Percentiles rank a stretch among this genome's conserved stretches.
These are phyloP conservation scores for Talaromyces amestolkiae DNA, from an alignment of 2,329 filamentous ascomycete species.

Conservation along the genomic window DNA sequence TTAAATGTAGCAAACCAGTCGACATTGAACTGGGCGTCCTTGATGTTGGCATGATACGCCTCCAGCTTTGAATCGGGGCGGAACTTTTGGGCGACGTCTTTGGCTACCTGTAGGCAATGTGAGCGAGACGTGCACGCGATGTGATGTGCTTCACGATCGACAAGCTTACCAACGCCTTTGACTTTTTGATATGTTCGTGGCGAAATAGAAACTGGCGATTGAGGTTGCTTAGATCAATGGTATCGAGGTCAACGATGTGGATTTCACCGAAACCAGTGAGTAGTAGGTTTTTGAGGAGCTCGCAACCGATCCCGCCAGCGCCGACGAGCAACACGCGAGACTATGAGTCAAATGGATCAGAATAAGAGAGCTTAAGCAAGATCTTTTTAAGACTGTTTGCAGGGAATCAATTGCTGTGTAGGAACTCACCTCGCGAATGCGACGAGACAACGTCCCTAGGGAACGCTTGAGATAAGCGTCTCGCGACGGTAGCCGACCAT, in stretches of 20 bases:
- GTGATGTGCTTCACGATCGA: background rate
- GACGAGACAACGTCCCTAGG: slow-evolving; percentile 40
- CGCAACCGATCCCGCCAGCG: slow-evolving; percentile 94
- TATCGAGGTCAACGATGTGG: slow-evolving; percentile 94
- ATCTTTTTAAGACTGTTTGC: background rate
- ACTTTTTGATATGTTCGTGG: slow-evolving; percentile 95
- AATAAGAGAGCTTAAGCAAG: background rate
- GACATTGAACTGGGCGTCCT: slow-evolving; percentile 79
- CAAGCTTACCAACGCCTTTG: slow-evolving; percentile 76
- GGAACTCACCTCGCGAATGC: slow-evolving; percentile 41
- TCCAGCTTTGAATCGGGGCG: slow-evolving; percentile 84
- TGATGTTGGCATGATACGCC: slow-evolving; percentile 93
- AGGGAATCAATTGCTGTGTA: background rate
- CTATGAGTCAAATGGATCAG: slow-evolving; percentile 46
- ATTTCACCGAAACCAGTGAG: slow-evolving; percentile 89
- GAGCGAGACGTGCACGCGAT: slow-evolving; percentile 7
- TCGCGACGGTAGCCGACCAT: slow-evolving; percentile 34
- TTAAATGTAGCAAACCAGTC: slow-evolving; percentile 82
- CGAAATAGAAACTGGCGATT: slow-evolving; percentile 97
- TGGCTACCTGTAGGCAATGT: slow-evolving; percentile 66
- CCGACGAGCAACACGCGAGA: slow-evolving; percentile 89
- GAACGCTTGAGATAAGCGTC: slow-evolving; percentile 45
- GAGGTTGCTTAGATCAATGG: slow-evolving; percentile 94
- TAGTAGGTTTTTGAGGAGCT: slow-evolving; percentile 93
- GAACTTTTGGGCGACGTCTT: slow-evolving; percentile 85